phyloP scores from a whole-genome alignment of 305 asterid species.

The Withania somnifera region DNA sequence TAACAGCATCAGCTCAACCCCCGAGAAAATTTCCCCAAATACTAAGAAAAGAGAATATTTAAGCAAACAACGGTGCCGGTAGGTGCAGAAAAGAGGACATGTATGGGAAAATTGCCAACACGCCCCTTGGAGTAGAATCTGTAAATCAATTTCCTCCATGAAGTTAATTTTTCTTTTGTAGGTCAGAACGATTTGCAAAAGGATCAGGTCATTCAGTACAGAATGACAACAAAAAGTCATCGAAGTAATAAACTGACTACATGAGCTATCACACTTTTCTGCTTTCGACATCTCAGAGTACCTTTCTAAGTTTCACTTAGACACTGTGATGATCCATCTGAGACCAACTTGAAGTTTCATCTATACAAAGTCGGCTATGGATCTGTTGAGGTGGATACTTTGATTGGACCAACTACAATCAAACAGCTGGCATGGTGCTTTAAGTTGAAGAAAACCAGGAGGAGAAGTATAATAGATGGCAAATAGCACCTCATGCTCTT shows the following conservation, averaged over 20 bases:
- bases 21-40: neutral
- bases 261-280: neutral
- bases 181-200: neutral
- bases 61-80: neutral
- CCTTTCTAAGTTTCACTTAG: neutral
- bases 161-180: neutral
- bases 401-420: neutral
- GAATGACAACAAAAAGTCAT: neutral
- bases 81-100: neutral
- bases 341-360: neutral
- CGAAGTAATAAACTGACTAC: neutral
- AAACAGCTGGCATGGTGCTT: neutral
- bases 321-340: neutral
- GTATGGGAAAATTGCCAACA: neutral
- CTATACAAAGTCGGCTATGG: neutral
- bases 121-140: neutral
- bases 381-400: neutral
- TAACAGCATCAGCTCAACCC: constrained; percentile 4
- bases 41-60: neutral
- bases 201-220: neutral
- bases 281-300: neutral
- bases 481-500: neutral
- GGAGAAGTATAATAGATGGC: neutral
- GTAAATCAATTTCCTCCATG: neutral
- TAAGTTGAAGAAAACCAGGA: neutral